Conservation (phyloP, 345 rosid genomes). For the Murraya paniculata region DNA sequence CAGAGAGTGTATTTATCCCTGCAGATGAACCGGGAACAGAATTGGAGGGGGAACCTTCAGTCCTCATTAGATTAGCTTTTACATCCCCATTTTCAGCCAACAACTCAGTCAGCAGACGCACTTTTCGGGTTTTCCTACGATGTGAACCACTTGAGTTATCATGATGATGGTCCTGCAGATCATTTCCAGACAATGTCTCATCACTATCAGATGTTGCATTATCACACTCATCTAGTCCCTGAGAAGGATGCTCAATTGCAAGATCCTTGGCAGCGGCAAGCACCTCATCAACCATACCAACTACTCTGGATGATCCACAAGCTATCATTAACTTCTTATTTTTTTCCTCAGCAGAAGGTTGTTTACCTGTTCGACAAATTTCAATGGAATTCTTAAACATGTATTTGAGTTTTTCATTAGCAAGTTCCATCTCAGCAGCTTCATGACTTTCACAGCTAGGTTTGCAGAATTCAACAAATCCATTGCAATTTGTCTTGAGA, state of each 20-base stretch:
- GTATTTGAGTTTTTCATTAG: conserved; percentile 13
- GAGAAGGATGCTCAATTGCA: conserved; percentile 30
- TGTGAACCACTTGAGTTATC: conserved; percentile 40
- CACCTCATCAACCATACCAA: conserved; percentile 30
- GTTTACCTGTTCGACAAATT: conserved; percentile 21
- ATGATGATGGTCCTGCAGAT: conserved; percentile 19
- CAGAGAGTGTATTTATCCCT: conserved; percentile 22
- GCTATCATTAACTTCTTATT: conserved; percentile 18
- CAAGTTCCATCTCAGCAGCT: conserved; percentile 23
- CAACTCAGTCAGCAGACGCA: conserved; percentile 76
- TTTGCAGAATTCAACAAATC: conserved; percentile 24
- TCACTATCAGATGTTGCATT: conserved; percentile 56
- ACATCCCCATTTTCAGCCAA: conserved; percentile 40
- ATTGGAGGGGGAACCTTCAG: conserved; percentile 34
- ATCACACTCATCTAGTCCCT: conserved; percentile 36
- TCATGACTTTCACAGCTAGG: conserved; percentile 20
- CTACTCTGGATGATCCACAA: conserved; percentile 30
- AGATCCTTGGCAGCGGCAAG: conserved; percentile 27
- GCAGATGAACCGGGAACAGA: conserved; percentile 28
- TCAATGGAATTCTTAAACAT: conserved; percentile 16
- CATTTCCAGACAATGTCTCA: conserved; percentile 31
- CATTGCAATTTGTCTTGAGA: conserved; percentile 22
- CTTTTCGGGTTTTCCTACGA: conserved; percentile 62
- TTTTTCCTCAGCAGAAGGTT: conserved; percentile 22
- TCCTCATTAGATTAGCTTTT: conserved; percentile 18